Evolutionary conservation across 345 rosid genomes (phyloP), one percentile per base, ranked within the genome.

Genomic region (Laguncularia racemosa): DNA sequence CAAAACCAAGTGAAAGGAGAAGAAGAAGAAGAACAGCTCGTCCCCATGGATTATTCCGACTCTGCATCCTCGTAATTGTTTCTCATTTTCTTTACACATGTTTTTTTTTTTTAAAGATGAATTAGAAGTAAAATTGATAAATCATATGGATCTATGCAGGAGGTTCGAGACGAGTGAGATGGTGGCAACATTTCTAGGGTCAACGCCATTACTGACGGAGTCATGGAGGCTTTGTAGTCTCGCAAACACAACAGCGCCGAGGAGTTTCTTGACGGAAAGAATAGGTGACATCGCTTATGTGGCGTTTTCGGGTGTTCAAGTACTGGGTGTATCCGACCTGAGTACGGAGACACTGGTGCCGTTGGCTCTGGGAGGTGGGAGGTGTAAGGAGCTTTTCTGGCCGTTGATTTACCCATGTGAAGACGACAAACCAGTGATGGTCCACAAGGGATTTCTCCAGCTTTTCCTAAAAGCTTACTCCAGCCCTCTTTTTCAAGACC

Each of bases 161-260:
- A 72, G 85, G 61, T 86, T 86, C 60, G 98, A n/a, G n/a, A n/a
- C n/a, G n/a, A n/a, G n/a, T n/a, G n/a, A n/a, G n/a, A n/a, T 82
- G 68, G 75, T 77, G 57, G 95, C 95, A 10, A 67, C 33, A 21
- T 73, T 78, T 61, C 18, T 92, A 52, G 77, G 80, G 13, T 78
- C 97, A 7, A 89, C 89, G 13, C 78, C 83, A 0, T 12, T 92
- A 54, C 65, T 83, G 8, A 48, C 70, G 16, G 73, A 76, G 18
- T 69, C 97, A 13, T 92, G 95, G 96, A 56, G 61, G 19, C 57
- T 73, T 1, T 89, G 95, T 82, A 48, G 57, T 54, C 45, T 47
- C 1, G 78, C 85, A 53, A 73, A 64, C 53, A 53, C 69, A 0
- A 51, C 13, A 0, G 43, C 53, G 6, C 53, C 71, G 0, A 21